Conservation (phyloP, 1,284 basidiomycete species). For the Mycosarcoma mackinlayi region DNA sequence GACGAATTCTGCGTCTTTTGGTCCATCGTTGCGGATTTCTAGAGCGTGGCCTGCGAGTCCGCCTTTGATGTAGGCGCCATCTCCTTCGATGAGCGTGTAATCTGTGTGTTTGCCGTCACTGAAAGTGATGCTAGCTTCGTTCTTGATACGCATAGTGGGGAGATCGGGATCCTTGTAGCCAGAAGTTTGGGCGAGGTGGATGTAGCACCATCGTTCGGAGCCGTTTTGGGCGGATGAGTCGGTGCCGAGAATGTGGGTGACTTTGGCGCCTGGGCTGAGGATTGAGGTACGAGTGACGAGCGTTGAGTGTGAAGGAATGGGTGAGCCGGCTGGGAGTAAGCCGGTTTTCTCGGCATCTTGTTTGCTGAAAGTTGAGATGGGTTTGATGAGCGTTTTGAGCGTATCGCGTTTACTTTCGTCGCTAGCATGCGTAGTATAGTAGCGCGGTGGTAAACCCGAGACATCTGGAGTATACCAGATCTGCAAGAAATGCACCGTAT, state of each 20-base stretch:
- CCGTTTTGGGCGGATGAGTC: slow-evolving; percentile 34
- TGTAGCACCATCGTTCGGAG: slow-evolving; percentile 51
- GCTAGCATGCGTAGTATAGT: slow-evolving; percentile 51
- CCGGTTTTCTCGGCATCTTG: slow-evolving; percentile 34
- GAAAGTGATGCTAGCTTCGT: slow-evolving; percentile 71
- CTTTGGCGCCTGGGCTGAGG: slow-evolving; percentile 28
- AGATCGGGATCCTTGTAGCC: slow-evolving; percentile 65
- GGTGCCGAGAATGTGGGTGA: slow-evolving; percentile 43
- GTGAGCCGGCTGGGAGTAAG: slow-evolving; percentile 31
- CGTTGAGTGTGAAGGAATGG: slow-evolving; percentile 49
- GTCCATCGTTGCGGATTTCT: slow-evolving; percentile 21
- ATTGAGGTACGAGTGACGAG: slow-evolving; percentile 50
- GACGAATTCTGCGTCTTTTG: slow-evolving; percentile 43
- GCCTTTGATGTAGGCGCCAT: slow-evolving; percentile 50
- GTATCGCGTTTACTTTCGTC: slow-evolving; percentile 49
- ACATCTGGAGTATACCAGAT: slow-evolving; percentile 57
- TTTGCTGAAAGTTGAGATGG: slow-evolving; percentile 27
- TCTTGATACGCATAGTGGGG: slow-evolving; percentile 61
- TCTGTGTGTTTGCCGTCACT: slow-evolving; percentile 70
- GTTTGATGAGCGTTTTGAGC: slow-evolving; percentile 54
- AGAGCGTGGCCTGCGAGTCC: slow-evolving; percentile 31
- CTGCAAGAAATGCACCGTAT: slow-evolving; percentile 65
- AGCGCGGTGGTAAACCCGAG: slow-evolving; percentile 34
- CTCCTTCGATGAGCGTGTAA: slow-evolving; percentile 66
- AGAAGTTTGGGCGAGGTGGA: slow-evolving; percentile 52